Evolutionary conservation across 768 basidiomycete genomes (phyloP).

Genomic region (Chiua virens): DNA sequence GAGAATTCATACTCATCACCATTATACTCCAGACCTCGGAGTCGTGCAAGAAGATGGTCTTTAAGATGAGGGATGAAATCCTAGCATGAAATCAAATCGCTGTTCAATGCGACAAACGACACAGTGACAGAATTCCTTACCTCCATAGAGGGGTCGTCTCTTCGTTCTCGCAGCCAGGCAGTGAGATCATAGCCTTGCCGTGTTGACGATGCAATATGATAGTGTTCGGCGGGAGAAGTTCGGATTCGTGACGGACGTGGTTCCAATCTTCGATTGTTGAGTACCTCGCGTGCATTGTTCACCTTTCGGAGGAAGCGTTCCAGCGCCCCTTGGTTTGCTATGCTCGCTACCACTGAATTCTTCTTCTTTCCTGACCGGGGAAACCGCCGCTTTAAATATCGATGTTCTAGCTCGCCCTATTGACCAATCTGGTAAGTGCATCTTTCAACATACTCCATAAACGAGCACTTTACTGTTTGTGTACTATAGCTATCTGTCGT

Average conservation of each 20-base stretch:
- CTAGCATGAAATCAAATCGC: not conserved
- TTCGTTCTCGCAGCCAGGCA: not conserved
- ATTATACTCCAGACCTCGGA: not conserved
- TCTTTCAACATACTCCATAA: too few species aligned
- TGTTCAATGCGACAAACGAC: not conserved
- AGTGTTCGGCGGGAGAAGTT: too few species aligned
- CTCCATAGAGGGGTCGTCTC: not conserved
- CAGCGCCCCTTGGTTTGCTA: conserved; percentile 26
- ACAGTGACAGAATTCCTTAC: too few species aligned
- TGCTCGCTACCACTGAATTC: conserved; percentile 20
- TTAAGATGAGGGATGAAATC: not conserved
- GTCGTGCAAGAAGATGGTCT: not conserved
- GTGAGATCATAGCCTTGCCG: not conserved
- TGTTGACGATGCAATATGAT: too few species aligned
- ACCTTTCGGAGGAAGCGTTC: conserved; percentile 17
- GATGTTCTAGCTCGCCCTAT: conserved; percentile 41
- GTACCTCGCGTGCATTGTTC: not conserved
- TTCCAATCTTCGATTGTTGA: too few species aligned
- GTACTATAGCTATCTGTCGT: conserved; percentile 5
- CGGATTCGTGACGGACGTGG: too few species aligned
- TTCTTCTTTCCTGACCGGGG: conserved; percentile 35
- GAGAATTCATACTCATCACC: conserved; percentile 29
- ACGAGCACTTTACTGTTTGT: not conserved
- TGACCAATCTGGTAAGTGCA: too few species aligned
- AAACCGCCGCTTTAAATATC: conserved; percentile 36